Evolutionary conservation across 352 stramenopile genomes (phyloP).

Genomic region (Nothophytophthora sp.): DNA sequence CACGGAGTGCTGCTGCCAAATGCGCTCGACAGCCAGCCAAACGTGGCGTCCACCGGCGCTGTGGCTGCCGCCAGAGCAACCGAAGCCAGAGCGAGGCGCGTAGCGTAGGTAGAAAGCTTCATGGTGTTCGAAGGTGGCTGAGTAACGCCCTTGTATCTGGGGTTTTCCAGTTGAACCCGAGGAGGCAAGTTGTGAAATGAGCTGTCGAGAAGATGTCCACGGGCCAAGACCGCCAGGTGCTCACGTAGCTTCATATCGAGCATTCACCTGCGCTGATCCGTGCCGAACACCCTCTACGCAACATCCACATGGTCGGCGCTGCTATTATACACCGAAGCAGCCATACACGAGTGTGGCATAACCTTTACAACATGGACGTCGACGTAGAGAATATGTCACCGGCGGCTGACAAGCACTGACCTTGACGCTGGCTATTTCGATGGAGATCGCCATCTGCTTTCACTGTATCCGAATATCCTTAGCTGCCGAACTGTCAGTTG

Average conservation of each 20-base stretch:
- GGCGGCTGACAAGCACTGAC: background rate
- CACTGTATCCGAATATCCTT: too few relatives aligned
- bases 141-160: background rate
- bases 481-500: too few relatives aligned
- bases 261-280: background rate
- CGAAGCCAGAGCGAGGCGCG: background rate
- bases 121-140: background rate
- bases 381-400: too few relatives aligned
- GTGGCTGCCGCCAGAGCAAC: background rate
- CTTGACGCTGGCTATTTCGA: background rate
- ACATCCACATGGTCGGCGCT: slow-evolving; percentile 3
- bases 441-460: too few relatives aligned
- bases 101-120: background rate
- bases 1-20: background rate
- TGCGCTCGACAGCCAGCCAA: background rate
- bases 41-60: background rate
- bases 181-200: background rate
- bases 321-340: too few relatives aligned
- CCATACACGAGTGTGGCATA: background rate
- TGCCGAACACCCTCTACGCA: background rate
- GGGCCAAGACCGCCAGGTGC: background rate
- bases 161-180: slow-evolving; percentile 1
- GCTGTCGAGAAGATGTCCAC: background rate
- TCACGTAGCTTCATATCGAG: background rate
- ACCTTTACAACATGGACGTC: background rate